Evolutionary conservation across 306 rosid genomes (phyloP).

Genomic region (Cucurbita pepo): DNA sequence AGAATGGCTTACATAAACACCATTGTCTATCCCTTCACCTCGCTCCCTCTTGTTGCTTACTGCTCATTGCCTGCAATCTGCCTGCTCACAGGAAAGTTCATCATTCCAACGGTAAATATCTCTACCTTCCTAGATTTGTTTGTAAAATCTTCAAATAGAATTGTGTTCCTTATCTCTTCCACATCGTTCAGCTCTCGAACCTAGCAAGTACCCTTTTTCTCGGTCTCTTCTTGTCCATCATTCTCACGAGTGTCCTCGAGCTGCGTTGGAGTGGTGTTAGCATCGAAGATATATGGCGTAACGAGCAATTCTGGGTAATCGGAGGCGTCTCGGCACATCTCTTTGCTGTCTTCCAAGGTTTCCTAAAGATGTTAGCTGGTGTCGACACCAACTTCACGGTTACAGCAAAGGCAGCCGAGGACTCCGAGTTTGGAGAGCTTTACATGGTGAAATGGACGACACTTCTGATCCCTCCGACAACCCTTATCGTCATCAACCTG

Average conservation of each 20-base stretch:
- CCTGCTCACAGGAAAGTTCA: conserved; percentile 89
- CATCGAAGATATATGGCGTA: conserved; percentile 75
- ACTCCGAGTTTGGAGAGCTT: conserved; percentile 75
- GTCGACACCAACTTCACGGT: conserved; percentile 90
- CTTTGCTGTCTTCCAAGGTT: conserved; percentile 92
- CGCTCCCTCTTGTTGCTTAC: conserved; percentile 87
- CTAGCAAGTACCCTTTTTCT: conserved; percentile 80
- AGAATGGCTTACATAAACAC: conserved; percentile 90
- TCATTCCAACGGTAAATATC: conserved; percentile 69
- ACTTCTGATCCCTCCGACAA: conserved; percentile 78
- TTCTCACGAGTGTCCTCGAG: conserved; percentile 65
- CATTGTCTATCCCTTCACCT: conserved; percentile 92
- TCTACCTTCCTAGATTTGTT: neutral
- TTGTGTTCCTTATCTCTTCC: neutral
- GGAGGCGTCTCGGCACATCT: conserved; percentile 97
- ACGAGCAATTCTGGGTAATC: conserved; percentile 94
- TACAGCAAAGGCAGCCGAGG: conserved; percentile 78
- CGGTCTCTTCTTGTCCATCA: conserved; percentile 86
- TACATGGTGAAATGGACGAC: conserved; percentile 89
- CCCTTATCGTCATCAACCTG: conserved; percentile 61
- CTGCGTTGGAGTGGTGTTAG: conserved; percentile 87
- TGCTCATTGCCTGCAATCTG: conserved; percentile 86
- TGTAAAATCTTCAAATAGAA: too few relatives aligned
- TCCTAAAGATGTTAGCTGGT: conserved; percentile 82
- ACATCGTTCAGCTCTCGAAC: conserved; percentile 66